Base-by-base conservation (phyloP, 768 basidiomycete species). In the Russula foetens region DNA sequence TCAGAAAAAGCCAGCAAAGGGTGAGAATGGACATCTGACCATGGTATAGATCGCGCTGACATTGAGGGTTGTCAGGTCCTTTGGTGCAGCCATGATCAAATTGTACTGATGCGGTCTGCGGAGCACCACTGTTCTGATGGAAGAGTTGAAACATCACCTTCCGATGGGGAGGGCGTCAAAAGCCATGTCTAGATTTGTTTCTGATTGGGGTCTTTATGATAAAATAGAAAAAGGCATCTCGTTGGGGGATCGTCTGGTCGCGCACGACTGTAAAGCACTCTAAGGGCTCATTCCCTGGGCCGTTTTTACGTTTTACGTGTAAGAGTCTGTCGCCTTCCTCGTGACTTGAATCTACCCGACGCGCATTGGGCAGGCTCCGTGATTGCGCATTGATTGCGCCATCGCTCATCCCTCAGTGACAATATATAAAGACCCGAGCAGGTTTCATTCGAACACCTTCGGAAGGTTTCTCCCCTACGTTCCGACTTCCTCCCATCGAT, bases 341-440 rank as follows among this genome's bases (percentile, higher is more conserved):
- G 35, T 35, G 35, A 35, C 35, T 33, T 33, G 11, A 11, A 12
- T 12, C 11, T 12, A 5, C 8, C 2, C 4, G 35, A 35, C 2
- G 35, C 35, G 11, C 2, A 12, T 7, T 7, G 35, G 35, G 11
- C n/a, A n/a, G 6, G 31, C 31, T 38, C 12, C 5, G 7, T 47
- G 38, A 62, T 64, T 56, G 63, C 63, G 63, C 46, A 5, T 21
- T 8, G 39, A 63, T 63, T 63, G 63, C 63, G 63, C 63, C 38
- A 64, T 64, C 63, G 63, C 50, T 24, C 15, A 24, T 33, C 49
- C 4, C 33, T n/a, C n/a, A 50, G 5, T 19, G 29, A 51, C 3
- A n/a, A 39, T 14, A 53, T 63, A 60, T 55, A 63, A 55, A 55
- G 9, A 7, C 28, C 17, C 9, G 4, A 11, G 35, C 35, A 35